Conservation (phyloP, 306 rosid species). For the Crotalaria pallida region DNA sequence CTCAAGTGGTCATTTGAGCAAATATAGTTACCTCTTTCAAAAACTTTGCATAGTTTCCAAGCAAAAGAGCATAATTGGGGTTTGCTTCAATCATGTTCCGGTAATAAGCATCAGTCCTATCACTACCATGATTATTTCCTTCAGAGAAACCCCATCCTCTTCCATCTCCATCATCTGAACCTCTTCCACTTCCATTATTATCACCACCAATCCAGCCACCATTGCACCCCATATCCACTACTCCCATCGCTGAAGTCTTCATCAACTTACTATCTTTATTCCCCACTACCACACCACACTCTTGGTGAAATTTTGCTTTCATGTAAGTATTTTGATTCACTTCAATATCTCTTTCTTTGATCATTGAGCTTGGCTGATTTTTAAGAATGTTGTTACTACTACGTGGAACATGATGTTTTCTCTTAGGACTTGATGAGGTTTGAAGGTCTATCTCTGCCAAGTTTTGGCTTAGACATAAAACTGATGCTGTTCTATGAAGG, state of each 20-base stretch:
- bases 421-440: slow-evolving; percentile 25
- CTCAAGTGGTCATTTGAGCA: neutral
- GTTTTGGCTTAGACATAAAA: slow-evolving; percentile 26
- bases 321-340: slow-evolving; percentile 15
- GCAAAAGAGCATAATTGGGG: slow-evolving; percentile 67
- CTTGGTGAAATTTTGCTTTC: slow-evolving; percentile 14
- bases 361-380: slow-evolving; percentile 5
- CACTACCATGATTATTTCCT: slow-evolving; percentile 41
- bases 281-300: slow-evolving; percentile 5
- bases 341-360: slow-evolving; percentile 25
- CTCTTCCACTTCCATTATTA: slow-evolving; percentile 32
- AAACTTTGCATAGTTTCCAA: slow-evolving; percentile 82
- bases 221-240: slow-evolving; percentile 47
- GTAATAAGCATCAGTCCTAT: slow-evolving; percentile 53
- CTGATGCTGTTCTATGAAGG: slow-evolving; percentile 41
- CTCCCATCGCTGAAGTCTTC: slow-evolving; percentile 40
- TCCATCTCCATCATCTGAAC: slow-evolving; percentile 28
- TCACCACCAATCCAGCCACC: slow-evolving; percentile 45
- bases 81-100: slow-evolving; percentile 65
- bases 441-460: slow-evolving; percentile 26
- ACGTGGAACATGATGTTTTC: slow-evolving; percentile 12
- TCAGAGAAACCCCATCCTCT: slow-evolving; percentile 34
- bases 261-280: slow-evolving; percentile 23
- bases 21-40: slow-evolving; percentile 56
- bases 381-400: neutral